A percentile compares a stretch with the other conserved stretches of the same genome.
phyloP scores from a whole-genome alignment of 2,329 filamentous ascomycete species.

The Aspergillus awamori region DNA sequence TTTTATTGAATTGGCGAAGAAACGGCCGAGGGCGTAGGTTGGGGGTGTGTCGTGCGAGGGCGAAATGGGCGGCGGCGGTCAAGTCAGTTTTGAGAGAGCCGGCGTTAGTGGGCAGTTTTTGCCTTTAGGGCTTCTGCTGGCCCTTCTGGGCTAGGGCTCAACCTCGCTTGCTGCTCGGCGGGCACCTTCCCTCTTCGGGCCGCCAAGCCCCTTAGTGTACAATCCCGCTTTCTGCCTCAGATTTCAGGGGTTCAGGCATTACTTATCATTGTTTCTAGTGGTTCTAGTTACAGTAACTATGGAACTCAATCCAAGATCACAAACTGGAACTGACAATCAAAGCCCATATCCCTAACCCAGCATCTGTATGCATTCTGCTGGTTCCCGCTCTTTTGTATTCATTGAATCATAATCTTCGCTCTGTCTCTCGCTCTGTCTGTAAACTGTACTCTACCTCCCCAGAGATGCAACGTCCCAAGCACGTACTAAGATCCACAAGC shows the following conservation, averaged over 20 bases:
- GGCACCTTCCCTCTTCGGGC: slow-evolving; percentile 27
- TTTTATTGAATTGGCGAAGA: slow-evolving; percentile 40
- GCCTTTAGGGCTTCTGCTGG: slow-evolving; percentile 34
- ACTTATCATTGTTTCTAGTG: no score
- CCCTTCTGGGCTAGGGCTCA: slow-evolving; percentile 45
- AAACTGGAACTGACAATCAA: neutral
- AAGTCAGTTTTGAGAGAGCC: slow-evolving; percentile 37
- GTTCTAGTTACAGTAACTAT: no score
- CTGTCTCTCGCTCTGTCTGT: neutral
- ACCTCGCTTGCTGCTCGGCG: slow-evolving; percentile 38
- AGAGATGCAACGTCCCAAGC: slow-evolving; percentile 4
- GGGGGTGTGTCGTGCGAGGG: slow-evolving; percentile 35
- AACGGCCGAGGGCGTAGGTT: slow-evolving; percentile 35
- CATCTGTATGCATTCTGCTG: neutral
- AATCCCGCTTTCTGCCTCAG: slow-evolving; percentile 10
- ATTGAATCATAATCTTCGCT: neutral
- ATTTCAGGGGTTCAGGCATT: neutral
- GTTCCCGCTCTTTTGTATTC: neutral
- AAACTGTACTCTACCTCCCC: neutral
- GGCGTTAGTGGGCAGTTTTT: slow-evolving; percentile 46
- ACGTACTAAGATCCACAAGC: neutral
- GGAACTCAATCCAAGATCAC: neutral
- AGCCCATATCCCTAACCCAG: neutral
- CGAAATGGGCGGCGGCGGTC: slow-evolving; percentile 32
- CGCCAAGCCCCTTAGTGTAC: slow-evolving; percentile 16